These are phyloP conservation scores for Aristolochia fimbriata DNA, from an alignment of 164 flowering plant genomes.

Conservation along the genomic window DNA sequence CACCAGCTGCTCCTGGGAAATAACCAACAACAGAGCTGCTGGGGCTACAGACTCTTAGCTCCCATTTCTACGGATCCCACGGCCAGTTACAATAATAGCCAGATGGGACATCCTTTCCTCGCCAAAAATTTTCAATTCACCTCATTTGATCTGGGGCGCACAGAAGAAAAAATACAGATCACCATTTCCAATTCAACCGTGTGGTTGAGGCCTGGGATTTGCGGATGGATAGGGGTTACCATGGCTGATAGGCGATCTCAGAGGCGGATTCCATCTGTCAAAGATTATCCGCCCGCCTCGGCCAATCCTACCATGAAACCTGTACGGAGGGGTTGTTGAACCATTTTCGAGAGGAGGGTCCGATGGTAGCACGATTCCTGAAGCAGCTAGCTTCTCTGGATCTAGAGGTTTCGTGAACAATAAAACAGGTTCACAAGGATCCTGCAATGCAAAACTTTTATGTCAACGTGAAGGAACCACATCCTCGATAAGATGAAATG, in stretches of 20 bases:
- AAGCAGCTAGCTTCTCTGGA: slow-evolving; percentile 69
- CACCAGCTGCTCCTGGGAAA: too few species aligned
- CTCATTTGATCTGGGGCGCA: neutral
- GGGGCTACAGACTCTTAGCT: too few species aligned
- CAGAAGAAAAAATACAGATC: neutral
- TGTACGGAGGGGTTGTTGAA: slow-evolving; percentile 24
- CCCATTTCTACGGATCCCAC: neutral
- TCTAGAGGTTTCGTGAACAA: slow-evolving; percentile 76
- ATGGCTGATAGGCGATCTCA: slow-evolving; percentile 37
- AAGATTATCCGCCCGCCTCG: slow-evolving; percentile 90
- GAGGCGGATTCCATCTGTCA: slow-evolving; percentile 84
- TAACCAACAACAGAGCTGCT: too few species aligned
- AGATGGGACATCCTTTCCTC: neutral
- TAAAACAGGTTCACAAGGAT: slow-evolving; percentile 73
- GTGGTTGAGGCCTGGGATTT: slow-evolving; percentile 25
- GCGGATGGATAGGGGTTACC: slow-evolving; percentile 36
- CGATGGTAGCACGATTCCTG: slow-evolving; percentile 65
- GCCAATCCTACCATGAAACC: slow-evolving; percentile 76
- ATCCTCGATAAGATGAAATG: neutral
- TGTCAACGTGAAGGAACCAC: neutral
- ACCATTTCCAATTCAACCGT: slow-evolving; percentile 14
- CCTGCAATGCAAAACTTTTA: slow-evolving; percentile 37
- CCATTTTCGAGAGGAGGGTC: slow-evolving; percentile 29
- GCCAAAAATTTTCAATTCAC: neutral
- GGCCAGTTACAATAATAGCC: neutral